A percentile compares a stretch with the other conserved stretches of the same genome.
Evolutionary conservation across 139 green algal species (phyloP).

Genomic region (Volvox reticuliferus): DNA sequence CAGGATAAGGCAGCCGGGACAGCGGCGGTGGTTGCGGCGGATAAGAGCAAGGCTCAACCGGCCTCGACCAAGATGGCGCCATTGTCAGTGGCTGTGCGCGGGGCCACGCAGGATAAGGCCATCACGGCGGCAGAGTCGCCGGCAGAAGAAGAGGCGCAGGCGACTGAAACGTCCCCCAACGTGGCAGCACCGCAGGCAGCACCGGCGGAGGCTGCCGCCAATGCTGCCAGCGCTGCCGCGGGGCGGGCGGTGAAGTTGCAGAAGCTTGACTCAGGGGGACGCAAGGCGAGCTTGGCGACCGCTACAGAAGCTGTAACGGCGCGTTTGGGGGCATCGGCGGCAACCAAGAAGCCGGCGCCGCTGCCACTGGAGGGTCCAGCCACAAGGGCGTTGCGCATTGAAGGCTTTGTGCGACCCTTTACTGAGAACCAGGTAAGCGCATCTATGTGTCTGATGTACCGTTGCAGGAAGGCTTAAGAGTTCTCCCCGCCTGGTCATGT

Average conservation of each 20-base stretch:
- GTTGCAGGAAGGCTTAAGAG: no score
- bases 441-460: not conserved
- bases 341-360: not conserved
- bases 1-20: not conserved
- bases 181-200: not conserved
- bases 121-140: not conserved
- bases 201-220: not conserved
- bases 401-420: constrained; percentile 87
- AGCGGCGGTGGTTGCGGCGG: not conserved
- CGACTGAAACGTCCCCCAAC: not conserved
- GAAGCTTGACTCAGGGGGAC: constrained; percentile 31
- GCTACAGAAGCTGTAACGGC: not conserved
- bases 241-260: constrained; percentile 25
- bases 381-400: constrained; percentile 76
- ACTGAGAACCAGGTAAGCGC: constrained; percentile 56
- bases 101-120: not conserved
- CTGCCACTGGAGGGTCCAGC: constrained; percentile 24
- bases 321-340: not conserved
- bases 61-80: not conserved
- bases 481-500: no score
- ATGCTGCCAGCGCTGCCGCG: not conserved
- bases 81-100: no score
- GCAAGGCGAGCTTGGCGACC: not conserved
- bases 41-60: not conserved
- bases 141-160: not conserved